Evolutionary conservation across 768 basidiomycete species (phyloP), one percentile per base, ranked within the genome.

Genomic region (Sarcodon aspratus): DNA sequence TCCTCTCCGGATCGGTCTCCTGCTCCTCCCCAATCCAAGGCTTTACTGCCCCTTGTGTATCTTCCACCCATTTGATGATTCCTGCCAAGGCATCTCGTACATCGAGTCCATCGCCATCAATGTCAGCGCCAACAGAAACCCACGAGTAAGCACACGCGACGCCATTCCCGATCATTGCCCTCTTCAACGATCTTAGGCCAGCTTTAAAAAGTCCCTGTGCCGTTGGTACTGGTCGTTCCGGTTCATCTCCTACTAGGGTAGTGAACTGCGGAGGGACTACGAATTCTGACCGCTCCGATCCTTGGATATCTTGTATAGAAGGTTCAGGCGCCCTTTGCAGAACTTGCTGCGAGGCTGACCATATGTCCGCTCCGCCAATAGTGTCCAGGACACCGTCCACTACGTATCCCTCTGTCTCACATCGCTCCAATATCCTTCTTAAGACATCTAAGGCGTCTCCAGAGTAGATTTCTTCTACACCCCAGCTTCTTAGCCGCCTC

Each of bases 381-480:
- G 85, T 85, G 61, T 95, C 93, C 52, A 94, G 62, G 3, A 96
- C 74, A 17, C 79, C 84, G 59, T 94, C 90, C 61, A 93, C 85
- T 8, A 42, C 11, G 11, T 42, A 42, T 13, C 27, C 40, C 27
- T 42, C 17, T 33, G 68, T 61, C 11, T 77, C 74, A 18, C 76
- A 76, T 44, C 79, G 79, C 44, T 65, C 69, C 21, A 65, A 64
- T 15, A 80, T 57, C 48, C 71, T 63, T 48, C 74, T 74, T 33
- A 84, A 63, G 33, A 82, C 74, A 45, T 72, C 73, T 3, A 72
- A 61, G 7, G 76, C 74, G n/a, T 65, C 59, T 35, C 65, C 87
- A 53, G 86, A 83, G 18, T 88, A 72, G 8, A 91, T 78, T 53
- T 86, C 87, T 54, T 86, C 82, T 3, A 75, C 85, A 42, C 87